Conservation (phyloP, 2,329 filamentous ascomycete genomes). For the Phyllachora maydis region DNA sequence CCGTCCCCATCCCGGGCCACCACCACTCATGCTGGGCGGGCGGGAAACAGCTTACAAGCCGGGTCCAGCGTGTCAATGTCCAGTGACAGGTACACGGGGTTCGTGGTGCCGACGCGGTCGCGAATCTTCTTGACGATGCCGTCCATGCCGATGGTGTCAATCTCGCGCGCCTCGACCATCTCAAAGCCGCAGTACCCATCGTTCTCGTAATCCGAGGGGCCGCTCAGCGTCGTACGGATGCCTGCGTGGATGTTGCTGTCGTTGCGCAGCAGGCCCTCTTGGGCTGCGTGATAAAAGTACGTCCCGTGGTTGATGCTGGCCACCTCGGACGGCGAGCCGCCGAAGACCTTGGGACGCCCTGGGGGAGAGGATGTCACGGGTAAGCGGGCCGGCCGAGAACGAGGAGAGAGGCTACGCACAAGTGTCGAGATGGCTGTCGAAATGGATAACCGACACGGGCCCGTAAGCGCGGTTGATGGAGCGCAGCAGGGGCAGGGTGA, state of each 20-base stretch:
- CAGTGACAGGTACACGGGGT: constrained; percentile 62
- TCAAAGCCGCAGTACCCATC: constrained; percentile 76
- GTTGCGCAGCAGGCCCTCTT: constrained; percentile 60
- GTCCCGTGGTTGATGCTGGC: constrained; percentile 74
- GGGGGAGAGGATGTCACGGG: not conserved
- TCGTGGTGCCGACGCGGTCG: constrained; percentile 51
- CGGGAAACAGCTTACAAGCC: too few relatives aligned
- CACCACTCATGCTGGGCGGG: too few relatives aligned
- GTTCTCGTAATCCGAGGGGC: constrained; percentile 64
- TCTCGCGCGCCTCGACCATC: constrained; percentile 51
- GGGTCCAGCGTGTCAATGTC: constrained; percentile 83
- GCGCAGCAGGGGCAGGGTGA: constrained; percentile 35
- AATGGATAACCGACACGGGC: constrained; percentile 39
- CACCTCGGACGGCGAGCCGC: constrained; percentile 55
- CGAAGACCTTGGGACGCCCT: constrained; percentile 13
- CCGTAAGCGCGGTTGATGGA: constrained; percentile 41
- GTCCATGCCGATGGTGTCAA: constrained; percentile 29
- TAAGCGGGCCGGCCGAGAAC: constrained; percentile 7
- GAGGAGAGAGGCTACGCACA: constrained; percentile 22
- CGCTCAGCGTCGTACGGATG: constrained; percentile 64
- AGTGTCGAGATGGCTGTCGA: constrained; percentile 45
- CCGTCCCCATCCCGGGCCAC: not conserved
- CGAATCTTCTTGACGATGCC: constrained; percentile 65
- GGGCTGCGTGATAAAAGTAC: constrained; percentile 68
- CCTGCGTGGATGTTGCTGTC: constrained; percentile 78